phyloP scores from a whole-genome alignment of 345 rosid species.

The Tarenaya hassleriana region DNA sequence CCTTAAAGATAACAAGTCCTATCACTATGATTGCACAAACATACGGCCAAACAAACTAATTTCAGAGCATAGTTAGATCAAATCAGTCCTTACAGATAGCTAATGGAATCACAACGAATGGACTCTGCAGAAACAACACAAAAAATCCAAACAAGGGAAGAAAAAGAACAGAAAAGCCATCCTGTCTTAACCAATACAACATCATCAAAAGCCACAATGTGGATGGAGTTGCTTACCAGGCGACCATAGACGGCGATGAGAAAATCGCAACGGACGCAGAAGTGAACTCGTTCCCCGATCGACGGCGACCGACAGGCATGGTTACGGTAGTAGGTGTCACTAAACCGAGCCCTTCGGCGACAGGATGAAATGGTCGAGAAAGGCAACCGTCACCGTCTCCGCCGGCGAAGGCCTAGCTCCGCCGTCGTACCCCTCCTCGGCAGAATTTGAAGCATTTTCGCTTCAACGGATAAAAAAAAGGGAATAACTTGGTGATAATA shows the following conservation, averaged over 20 bases:
- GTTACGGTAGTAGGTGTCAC: conserved; percentile 54
- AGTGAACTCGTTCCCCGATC: conserved; percentile 92
- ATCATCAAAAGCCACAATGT: not conserved
- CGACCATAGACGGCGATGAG: conserved; percentile 96
- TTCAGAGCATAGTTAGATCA: conserved; percentile 15
- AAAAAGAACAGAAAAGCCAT: conserved; percentile 2
- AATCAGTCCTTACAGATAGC: conserved; percentile 71
- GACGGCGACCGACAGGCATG: conserved; percentile 73
- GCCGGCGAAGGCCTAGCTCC: conserved; percentile 46
- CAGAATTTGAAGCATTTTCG: conserved; percentile 80
- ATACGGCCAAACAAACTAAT: not conserved
- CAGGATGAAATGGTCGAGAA: conserved; percentile 97
- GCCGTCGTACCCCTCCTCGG: conserved; percentile 54
- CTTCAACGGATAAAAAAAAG: too few species aligned
- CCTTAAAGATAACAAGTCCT: too few species aligned
- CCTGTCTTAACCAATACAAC: not conserved
- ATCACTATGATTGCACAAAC: not conserved
- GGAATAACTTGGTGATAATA: not conserved
- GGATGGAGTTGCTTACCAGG: conserved; percentile 36
- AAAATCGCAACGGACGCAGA: conserved; percentile 93
- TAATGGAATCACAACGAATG: conserved; percentile 86
- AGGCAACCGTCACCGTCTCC: conserved; percentile 86
- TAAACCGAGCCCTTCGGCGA: conserved; percentile 91
- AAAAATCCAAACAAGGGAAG: not conserved
- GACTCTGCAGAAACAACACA: conserved; percentile 54